phyloP scores from a whole-genome alignment of 768 basidiomycete genomes.

The Auricularia auricula-judae region DNA sequence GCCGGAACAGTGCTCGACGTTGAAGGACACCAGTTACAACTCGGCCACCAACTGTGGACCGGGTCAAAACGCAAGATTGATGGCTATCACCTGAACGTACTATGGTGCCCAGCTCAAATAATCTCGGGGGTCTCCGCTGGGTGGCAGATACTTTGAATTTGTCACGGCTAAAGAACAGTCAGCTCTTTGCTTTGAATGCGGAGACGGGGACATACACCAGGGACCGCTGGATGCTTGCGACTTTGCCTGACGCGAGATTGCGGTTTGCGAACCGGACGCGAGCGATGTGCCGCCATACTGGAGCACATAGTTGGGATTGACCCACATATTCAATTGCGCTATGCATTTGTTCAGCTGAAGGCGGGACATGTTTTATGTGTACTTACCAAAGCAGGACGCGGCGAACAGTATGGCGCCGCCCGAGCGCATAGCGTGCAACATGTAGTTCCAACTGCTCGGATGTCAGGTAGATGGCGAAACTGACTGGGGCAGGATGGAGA shows the following conservation, averaged over 20 bases:
- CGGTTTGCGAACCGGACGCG: conserved; percentile 23
- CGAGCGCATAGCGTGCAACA: too few relatives aligned
- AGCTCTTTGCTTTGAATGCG: not conserved
- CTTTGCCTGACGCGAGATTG: conserved; percentile 27
- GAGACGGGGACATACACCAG: conserved; percentile 22
- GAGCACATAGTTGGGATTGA: conserved; percentile 33
- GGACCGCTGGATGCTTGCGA: conserved; percentile 27
- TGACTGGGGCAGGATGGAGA: too few relatives aligned
- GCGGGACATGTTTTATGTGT: too few relatives aligned
- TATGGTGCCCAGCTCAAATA: conserved; percentile 67
- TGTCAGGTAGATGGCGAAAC: too few relatives aligned
- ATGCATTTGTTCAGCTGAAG: too few relatives aligned
- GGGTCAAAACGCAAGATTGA: not conserved
- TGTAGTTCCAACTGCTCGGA: too few relatives aligned
- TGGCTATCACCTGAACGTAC: conserved; percentile 24
- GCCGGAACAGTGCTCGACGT: not conserved
- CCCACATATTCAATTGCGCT: conserved; percentile 21
- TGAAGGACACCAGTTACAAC: not conserved
- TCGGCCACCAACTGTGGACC: not conserved
- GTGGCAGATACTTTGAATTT: conserved; percentile 22
- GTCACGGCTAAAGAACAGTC: conserved; percentile 22
- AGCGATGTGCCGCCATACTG: conserved; percentile 15
- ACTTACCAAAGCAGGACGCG: too few relatives aligned
- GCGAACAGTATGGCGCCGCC: too few relatives aligned
- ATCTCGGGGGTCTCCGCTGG: conserved; percentile 40